These are phyloP conservation scores for Globisporangium paddicum DNA, from an alignment of 352 stramenopile genomes.

Conservation along the genomic window DNA sequence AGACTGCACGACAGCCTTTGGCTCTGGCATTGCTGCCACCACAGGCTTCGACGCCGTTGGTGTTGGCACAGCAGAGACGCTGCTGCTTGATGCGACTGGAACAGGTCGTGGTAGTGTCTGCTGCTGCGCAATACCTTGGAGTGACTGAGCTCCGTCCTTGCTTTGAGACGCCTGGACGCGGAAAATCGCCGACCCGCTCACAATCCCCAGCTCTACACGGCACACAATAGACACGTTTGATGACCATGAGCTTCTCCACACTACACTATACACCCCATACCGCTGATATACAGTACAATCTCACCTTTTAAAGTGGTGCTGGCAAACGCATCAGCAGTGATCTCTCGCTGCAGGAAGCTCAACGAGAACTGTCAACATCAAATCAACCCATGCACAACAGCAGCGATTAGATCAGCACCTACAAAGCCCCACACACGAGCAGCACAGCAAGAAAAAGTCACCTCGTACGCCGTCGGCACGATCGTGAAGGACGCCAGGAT, in stretches of 20 bases:
- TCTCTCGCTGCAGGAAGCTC: slow-evolving; percentile 77
- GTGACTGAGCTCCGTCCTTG: neutral
- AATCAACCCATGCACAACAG: neutral
- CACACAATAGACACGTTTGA: neutral
- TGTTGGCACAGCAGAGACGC: neutral
- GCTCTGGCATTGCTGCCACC: neutral
- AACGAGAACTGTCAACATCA: slow-evolving; percentile 60
- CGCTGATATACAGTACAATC: no score
- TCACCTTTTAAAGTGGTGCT: slow-evolving; percentile 67
- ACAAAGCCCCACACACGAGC: neutral
- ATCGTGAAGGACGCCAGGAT: slow-evolving; percentile 60
- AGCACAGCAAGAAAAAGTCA: no score
- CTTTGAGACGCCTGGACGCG: slow-evolving; percentile 36
- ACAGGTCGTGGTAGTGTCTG: neutral
- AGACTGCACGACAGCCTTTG: neutral
- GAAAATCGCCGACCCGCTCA: slow-evolving; percentile 84
- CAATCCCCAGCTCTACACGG: slow-evolving; percentile 57
- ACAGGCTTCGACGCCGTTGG: neutral
- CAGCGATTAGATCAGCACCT: neutral
- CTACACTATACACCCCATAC: no score
- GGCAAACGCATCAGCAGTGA: slow-evolving; percentile 39
- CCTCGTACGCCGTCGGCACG: slow-evolving; percentile 35
- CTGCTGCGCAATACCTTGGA: neutral
- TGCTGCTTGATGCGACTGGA: neutral
- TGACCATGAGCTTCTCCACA: neutral